Conservation (phyloP, 83 land plant species). For the Picea abies region DNA sequence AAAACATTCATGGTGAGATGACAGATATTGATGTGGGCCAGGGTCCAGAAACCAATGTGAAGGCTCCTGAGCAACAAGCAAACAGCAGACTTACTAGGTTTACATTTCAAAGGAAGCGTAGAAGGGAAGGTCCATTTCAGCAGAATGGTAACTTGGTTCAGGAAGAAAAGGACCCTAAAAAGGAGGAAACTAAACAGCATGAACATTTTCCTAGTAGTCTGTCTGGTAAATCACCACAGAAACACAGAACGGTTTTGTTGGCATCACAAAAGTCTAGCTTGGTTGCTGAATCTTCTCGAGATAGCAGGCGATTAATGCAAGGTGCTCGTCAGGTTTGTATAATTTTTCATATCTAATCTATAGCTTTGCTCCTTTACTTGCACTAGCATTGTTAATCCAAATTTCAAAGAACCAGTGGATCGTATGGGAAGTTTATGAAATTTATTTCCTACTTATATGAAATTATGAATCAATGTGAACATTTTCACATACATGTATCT, state of each 20-base stretch:
- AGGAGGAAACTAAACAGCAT: slow-evolving; percentile 9
- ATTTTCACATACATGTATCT: background rate
- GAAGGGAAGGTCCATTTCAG: slow-evolving; percentile 39
- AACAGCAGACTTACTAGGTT: slow-evolving; percentile 40
- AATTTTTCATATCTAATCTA: background rate
- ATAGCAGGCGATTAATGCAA: slow-evolving; percentile 37
- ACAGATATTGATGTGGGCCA: background rate
- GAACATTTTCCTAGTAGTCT: background rate
- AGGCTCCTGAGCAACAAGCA: slow-evolving; percentile 14
- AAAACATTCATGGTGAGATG: background rate
- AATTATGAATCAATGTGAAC: background rate
- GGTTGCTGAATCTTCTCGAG: slow-evolving; percentile 38
- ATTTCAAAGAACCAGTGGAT: background rate
- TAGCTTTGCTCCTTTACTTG: background rate
- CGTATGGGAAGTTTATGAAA: background rate
- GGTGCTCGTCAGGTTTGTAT: slow-evolving; percentile 61
- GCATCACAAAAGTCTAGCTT: slow-evolving; percentile 17
- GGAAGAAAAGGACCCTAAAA: slow-evolving; percentile 13
- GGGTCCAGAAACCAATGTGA: background rate
- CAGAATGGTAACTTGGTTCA: slow-evolving; percentile 18
- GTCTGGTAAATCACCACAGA: slow-evolving; percentile 11
- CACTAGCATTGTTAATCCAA: background rate
- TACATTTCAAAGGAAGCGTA: slow-evolving; percentile 62
- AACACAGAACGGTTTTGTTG: background rate
- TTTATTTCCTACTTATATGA: background rate